These are phyloP conservation scores for Suillus decipiens DNA, from an alignment of 768 basidiomycete genomes.

Conservation along the genomic window DNA sequence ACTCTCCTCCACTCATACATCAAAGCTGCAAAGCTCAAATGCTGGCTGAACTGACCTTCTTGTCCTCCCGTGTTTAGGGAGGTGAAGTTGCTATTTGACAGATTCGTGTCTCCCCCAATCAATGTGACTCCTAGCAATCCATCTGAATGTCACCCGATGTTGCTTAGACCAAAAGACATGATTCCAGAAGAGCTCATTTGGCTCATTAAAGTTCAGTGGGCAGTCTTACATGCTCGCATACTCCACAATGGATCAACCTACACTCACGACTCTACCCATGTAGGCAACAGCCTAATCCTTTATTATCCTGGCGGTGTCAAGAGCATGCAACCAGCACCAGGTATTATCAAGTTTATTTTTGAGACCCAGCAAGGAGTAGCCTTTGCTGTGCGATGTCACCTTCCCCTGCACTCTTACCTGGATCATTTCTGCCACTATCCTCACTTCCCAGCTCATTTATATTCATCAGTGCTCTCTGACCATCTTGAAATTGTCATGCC, in stretches of 20 bases:
- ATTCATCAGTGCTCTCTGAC: background rate
- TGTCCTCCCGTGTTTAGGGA: slow-evolving; percentile 19
- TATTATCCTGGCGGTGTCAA: background rate
- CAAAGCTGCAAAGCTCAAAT: slow-evolving; percentile 15
- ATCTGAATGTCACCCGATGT: too few relatives aligned
- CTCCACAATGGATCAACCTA: slow-evolving; percentile 5
- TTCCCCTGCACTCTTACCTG: background rate
- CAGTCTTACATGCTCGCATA: slow-evolving; percentile 5
- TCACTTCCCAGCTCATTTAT: slow-evolving; percentile 13
- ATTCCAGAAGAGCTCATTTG: slow-evolving; percentile 3
- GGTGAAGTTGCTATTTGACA: slow-evolving; percentile 24
- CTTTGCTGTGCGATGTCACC: slow-evolving; percentile 14
- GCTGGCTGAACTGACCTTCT: slow-evolving; percentile 21
- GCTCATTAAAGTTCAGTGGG: background rate
- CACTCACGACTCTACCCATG: slow-evolving; percentile 12
- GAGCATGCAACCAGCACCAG: slow-evolving; percentile 10
- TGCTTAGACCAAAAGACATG: background rate
- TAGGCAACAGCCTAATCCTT: slow-evolving; percentile 13
- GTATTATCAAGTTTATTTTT: slow-evolving; percentile 13
- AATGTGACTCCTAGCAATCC: background rate
- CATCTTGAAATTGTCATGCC: slow-evolving; percentile 8
- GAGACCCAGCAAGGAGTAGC: background rate
- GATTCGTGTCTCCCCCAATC: background rate
- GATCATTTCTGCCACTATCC: slow-evolving; percentile 14
- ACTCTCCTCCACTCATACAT: slow-evolving; percentile 21